phyloP scores from a whole-genome alignment of 2,329 filamentous ascomycete genomes.

The Calonectria honghensis region DNA sequence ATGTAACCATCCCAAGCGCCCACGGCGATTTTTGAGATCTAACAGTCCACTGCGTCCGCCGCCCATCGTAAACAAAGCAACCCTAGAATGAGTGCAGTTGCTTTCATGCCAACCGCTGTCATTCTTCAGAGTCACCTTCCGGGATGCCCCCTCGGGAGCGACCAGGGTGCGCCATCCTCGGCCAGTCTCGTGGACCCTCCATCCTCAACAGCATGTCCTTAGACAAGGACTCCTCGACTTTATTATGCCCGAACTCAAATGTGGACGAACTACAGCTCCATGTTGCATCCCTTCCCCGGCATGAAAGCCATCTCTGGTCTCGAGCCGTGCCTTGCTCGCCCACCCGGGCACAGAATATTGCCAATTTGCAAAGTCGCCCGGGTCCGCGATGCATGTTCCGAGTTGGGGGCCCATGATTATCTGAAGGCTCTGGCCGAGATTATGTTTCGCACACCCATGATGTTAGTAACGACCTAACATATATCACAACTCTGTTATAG shows the following conservation, averaged over 20 bases:
- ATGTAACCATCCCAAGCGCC: conserved; percentile 55
- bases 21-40: conserved; percentile 56
- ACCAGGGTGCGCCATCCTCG: conserved; percentile 35
- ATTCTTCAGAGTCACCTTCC: conserved; percentile 42
- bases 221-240: conserved; percentile 44
- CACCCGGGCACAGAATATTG: conserved; percentile 47
- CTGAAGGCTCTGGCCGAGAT: conserved; percentile 55
- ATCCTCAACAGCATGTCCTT: conserved; percentile 37
- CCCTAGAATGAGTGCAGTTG: conserved; percentile 47
- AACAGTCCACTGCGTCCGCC: conserved; percentile 52
- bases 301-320: conserved; percentile 47
- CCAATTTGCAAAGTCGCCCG: conserved; percentile 46
- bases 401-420: conserved; percentile 48
- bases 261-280: conserved; percentile 47
- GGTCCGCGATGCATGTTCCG: conserved; percentile 51
- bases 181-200: conserved; percentile 32
- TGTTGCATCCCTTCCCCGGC: conserved; percentile 42
- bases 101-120: conserved; percentile 46
- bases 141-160: conserved; percentile 40
- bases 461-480: conserved; percentile 54
- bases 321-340: conserved; percentile 39
- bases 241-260: conserved; percentile 38
- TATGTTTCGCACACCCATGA: conserved; percentile 56
- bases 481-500: conserved; percentile 51
- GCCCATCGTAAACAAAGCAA: conserved; percentile 47